Base-by-base conservation (phyloP, 73 alveolate species). In the Paramecium tetraurelia region DNA sequence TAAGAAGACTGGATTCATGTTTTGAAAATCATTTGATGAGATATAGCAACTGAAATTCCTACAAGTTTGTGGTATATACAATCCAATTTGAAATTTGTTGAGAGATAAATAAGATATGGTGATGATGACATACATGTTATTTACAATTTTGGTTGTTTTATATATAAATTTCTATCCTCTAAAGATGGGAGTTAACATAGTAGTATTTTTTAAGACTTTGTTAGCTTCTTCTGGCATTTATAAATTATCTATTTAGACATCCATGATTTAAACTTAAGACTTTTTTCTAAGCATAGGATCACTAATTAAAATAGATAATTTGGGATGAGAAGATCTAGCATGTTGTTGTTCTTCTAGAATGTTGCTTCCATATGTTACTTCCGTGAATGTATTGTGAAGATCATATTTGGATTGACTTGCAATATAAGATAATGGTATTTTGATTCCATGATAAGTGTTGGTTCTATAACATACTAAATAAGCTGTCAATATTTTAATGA, bases 281-380 rank as follows among this genome's bases (percentile, higher is more conserved):
- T 80, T 80, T 27, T 22, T 43, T 80, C 77, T 43, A 33, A 75
- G 21, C 0, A 2, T 29, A 38, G 38, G 33, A 75, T 75, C 87
- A 75, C 46, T 75, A 31, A 75, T 75, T 14, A 75, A 41, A 1
- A 38, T 6, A 4, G 58, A 38, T 24, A 38, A 75, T 29, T 38
- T 29, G 12, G 87, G 87, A 29, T 41, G 58, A 33, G 87, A 75
- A 29, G 38, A 41, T 38, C 58, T 75, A 1, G 58, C 58, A 75
- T 35, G 12, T 22, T 29, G 0, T 38, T 41, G 12, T 29, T 35
- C 87, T 38, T 75, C 76, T 2, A 80, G 57, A 9, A 80, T 20
- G 18, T 80, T 80, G 12, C 75, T 80, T 43, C 69, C 90, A 80
- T 43, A 80, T 10, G 90, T 80, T 6, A 80, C 90, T 80, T 80